These are phyloP conservation scores for Protea cynaroides DNA, from an alignment of 164 flowering plant genomes.

Conservation along the genomic window DNA sequence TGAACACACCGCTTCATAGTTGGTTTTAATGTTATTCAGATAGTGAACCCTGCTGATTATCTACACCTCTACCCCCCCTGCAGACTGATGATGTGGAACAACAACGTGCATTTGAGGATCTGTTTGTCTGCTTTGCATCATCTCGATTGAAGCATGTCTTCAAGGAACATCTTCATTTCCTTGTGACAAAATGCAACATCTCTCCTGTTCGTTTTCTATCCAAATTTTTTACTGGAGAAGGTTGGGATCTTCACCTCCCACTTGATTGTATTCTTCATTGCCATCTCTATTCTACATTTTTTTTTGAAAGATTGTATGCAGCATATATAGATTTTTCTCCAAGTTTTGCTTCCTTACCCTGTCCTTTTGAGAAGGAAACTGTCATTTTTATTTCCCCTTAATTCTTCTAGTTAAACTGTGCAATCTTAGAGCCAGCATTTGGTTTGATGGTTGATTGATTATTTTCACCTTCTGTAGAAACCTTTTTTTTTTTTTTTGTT, in stretches of 20 bases:
- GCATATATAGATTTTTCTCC: background rate
- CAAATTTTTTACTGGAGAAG: conserved; percentile 60
- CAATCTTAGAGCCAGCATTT: background rate
- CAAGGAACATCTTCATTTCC: conserved; percentile 45
- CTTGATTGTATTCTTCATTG: background rate
- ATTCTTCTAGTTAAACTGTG: too few species aligned
- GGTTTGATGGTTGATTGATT: background rate
- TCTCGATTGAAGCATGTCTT: conserved; percentile 43
- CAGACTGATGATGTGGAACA: conserved; percentile 46
- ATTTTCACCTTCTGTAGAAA: background rate
- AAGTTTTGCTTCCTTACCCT: too few species aligned
- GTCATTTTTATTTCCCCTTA: too few species aligned
- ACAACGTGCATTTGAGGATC: conserved; percentile 33
- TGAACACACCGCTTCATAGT: background rate
- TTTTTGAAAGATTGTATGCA: too few species aligned
- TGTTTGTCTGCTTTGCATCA: conserved; percentile 52
- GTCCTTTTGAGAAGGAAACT: too few species aligned
- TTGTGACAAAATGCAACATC: conserved; percentile 40
- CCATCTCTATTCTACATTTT: too few species aligned
- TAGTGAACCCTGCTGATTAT: background rate
- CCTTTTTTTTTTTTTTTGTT: background rate
- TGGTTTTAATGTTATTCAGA: background rate
- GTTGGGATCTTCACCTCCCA: conserved; percentile 22
- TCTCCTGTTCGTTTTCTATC: conserved; percentile 42
- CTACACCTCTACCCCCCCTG: background rate